A percentile compares a stretch with the other conserved stretches of the same genome.
Conservation (phyloP, 2,329 filamentous ascomycete species). For the Calonectria naviculata region DNA sequence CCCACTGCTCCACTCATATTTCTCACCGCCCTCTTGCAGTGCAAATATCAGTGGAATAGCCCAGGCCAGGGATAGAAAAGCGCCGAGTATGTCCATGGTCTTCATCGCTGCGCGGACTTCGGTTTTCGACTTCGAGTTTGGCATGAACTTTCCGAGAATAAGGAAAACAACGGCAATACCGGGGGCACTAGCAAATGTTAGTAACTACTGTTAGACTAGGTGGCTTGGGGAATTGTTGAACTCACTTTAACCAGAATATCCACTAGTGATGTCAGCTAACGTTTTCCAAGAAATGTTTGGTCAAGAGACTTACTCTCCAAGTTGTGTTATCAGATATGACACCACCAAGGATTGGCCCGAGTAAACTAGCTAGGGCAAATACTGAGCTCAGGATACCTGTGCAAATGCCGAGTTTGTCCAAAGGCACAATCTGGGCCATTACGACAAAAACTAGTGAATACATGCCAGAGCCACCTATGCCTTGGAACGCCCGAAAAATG, state of each 20-base stretch:
- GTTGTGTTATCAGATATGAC: conserved; percentile 9
- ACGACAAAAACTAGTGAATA: conserved; percentile 12
- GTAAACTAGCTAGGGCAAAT: conserved; percentile 10
- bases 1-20: conserved; percentile 7
- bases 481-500: conserved; percentile 14
- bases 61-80: conserved; percentile 8
- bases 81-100: conserved; percentile 7
- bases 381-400: conserved; percentile 11
- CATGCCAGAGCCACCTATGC: conserved; percentile 17
- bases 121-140: background rate
- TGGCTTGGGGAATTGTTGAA: background rate
- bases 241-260: conserved; percentile 8
- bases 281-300: background rate
- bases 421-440: conserved; percentile 7
- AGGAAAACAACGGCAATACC: conserved; percentile 9
- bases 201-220: background rate
- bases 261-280: background rate
- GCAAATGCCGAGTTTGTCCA: conserved; percentile 13
- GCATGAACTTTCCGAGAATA: conserved; percentile 8
- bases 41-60: conserved; percentile 12
- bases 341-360: conserved; percentile 7
- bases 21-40: conserved; percentile 3
- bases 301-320: background rate
- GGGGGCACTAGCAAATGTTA: background rate
- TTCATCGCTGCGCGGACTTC: conserved; percentile 1